A percentile compares a stretch with the other conserved stretches of the same genome.
Evolutionary conservation across 176 grass and related monocot genomes (phyloP).

Genomic region (Musa beccarii): DNA sequence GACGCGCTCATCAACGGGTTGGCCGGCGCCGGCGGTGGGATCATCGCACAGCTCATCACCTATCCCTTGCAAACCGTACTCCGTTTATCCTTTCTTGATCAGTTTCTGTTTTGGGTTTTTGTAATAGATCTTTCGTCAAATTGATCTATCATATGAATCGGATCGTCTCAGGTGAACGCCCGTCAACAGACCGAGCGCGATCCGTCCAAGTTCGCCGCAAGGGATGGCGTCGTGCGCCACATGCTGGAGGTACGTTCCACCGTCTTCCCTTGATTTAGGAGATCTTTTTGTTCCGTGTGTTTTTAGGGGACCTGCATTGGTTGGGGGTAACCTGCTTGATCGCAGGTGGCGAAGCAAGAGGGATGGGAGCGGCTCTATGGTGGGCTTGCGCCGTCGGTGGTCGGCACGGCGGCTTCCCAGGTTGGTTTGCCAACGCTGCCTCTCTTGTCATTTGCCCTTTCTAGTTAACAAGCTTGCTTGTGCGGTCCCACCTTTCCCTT

Average conservation of each 20-base stretch:
- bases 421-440: constrained; percentile 19
- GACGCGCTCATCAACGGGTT: constrained; percentile 69
- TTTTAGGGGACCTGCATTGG: neutral
- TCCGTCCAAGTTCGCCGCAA: constrained; percentile 49
- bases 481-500: no score
- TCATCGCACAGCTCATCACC: constrained; percentile 90
- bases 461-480: no score
- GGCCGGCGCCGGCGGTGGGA: constrained; percentile 66
- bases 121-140: no score
- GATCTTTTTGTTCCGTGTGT: no score
- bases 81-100: neutral
- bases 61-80: constrained; percentile 71
- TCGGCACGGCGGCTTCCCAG: constrained; percentile 82
- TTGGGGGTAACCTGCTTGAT: constrained; percentile 18
- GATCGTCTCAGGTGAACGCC: constrained; percentile 66
- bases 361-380: constrained; percentile 83
- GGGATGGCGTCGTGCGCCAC: constrained; percentile 59
- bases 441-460: neutral
- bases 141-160: neutral
- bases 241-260: constrained; percentile 46
- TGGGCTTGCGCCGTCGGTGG: constrained; percentile 68
- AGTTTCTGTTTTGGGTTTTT: neutral
- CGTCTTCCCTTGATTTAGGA: no score
- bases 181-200: constrained; percentile 92
- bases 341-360: constrained; percentile 72